Conservation (phyloP, 352 stramenopile species). For the Pythium aristosporum region DNA sequence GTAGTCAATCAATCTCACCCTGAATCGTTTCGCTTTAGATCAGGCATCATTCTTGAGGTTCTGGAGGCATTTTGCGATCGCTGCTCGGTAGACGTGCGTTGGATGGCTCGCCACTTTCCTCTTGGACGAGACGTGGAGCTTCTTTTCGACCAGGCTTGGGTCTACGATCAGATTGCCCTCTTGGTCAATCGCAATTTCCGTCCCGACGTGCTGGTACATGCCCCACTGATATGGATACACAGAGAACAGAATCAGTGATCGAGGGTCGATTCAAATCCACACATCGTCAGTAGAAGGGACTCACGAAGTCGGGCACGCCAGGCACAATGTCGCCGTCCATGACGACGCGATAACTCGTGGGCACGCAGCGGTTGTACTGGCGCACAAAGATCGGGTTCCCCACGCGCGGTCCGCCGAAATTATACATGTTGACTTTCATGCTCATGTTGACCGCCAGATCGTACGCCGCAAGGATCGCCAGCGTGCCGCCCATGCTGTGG, state of each 20-base stretch:
- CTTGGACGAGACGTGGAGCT: conserved; percentile 40
- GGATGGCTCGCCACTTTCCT: conserved; percentile 34
- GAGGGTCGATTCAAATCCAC: not conserved
- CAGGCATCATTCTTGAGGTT: conserved; percentile 27
- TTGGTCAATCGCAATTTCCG: conserved; percentile 39
- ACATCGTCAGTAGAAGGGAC: conserved; percentile 5
- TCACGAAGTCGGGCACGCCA: conserved; percentile 41
- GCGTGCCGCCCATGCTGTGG: conserved; percentile 90
- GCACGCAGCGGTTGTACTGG: conserved; percentile 72
- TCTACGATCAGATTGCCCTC: conserved; percentile 50
- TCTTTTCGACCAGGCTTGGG: conserved; percentile 51
- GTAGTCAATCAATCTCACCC: not conserved
- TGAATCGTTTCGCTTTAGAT: too few relatives aligned
- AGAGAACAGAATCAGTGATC: not conserved
- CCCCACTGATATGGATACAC: conserved; percentile 29
- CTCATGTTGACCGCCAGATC: conserved; percentile 84
- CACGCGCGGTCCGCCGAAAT: conserved; percentile 84
- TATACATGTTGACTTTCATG: conserved; percentile 89
- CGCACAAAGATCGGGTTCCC: conserved; percentile 83
- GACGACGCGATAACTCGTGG: conserved; percentile 66
- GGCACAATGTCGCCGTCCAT: conserved; percentile 51
- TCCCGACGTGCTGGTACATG: conserved; percentile 46
- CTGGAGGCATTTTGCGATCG: conserved; percentile 36
- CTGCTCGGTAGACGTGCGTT: conserved; percentile 35
- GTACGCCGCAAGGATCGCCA: conserved; percentile 88